phyloP scores from a whole-genome alignment of 1,284 basidiomycete genomes.

The Leccinum glutinopallens region DNA sequence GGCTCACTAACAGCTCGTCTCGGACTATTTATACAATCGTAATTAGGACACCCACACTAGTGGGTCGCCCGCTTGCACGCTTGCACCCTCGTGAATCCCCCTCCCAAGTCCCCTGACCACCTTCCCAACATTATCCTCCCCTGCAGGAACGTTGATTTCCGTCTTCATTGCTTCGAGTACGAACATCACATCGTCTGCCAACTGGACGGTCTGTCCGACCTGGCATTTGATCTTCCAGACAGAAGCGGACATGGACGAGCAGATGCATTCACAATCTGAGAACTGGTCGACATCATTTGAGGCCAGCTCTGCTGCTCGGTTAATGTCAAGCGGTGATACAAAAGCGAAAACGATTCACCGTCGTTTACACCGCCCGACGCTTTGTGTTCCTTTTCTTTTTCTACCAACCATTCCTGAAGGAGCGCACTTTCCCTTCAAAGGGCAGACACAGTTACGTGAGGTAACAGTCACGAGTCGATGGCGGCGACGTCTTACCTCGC shows the following conservation, averaged over 20 bases:
- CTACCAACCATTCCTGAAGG: constrained; percentile 27
- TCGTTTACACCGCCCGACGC: not conserved
- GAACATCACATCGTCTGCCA: constrained; percentile 51
- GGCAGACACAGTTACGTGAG: not conserved
- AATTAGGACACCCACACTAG: constrained; percentile 38
- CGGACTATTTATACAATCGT: not conserved
- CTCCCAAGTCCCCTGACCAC: constrained; percentile 43
- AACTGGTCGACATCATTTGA: constrained; percentile 25
- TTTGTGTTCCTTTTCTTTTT: constrained; percentile 21
- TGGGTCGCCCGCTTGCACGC: constrained; percentile 48
- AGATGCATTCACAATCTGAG: constrained; percentile 23
- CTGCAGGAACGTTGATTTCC: constrained; percentile 53
- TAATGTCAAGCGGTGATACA: not conserved
- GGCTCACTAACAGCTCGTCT: too few relatives aligned
- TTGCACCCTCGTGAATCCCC: constrained; percentile 44
- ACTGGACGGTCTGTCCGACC: constrained; percentile 47
- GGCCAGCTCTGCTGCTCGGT: constrained; percentile 1
- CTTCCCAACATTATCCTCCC: constrained; percentile 48
- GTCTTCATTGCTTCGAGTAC: constrained; percentile 79
- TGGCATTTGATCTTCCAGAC: constrained; percentile 59
- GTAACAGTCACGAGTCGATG: not conserved
- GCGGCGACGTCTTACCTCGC: constrained; percentile 37
- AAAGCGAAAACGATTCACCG: constrained; percentile 11
- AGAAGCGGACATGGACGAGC: constrained; percentile 52
- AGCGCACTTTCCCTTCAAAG: constrained; percentile 25